Evolutionary conservation across 345 rosid genomes (phyloP).

Genomic region (Linum trigynum): DNA sequence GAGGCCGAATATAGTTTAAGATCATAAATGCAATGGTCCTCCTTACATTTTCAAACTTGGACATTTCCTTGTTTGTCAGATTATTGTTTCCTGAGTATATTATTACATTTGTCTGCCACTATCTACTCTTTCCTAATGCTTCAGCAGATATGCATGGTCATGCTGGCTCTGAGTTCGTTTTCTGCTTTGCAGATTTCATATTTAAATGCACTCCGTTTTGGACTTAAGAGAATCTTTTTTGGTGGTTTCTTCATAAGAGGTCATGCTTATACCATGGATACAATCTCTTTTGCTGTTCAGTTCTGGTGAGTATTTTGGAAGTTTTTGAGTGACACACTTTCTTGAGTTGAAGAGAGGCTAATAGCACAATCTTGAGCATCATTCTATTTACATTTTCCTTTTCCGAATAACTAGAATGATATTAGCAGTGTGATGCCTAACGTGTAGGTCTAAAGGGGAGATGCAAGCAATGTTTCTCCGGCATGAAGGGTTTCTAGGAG

Average conservation of each 20-base stretch:
- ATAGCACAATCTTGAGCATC: too few relatives aligned
- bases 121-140: not conserved
- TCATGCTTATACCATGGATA: conserved; percentile 99
- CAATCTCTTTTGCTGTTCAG: conserved; percentile 97
- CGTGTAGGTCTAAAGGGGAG: conserved; percentile 80
- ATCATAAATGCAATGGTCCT: too few relatives aligned
- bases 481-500: conserved; percentile 98
- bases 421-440: conserved; percentile 9
- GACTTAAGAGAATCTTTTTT: conserved; percentile 85
- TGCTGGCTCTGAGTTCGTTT: conserved; percentile 16
- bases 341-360: not conserved
- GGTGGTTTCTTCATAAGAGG: conserved; percentile 98
- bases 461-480: conserved; percentile 95
- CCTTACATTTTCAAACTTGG: too few relatives aligned
- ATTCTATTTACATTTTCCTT: too few relatives aligned
- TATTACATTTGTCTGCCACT: conserved; percentile 1
- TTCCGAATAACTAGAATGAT: not conserved
- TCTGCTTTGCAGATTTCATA: conserved; percentile 60
- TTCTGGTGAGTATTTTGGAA: conserved; percentile 52
- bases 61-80: not conserved
- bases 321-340: not conserved
- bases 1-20: too few relatives aligned
- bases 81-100: conserved; percentile 3
- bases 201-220: conserved; percentile 89
- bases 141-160: not conserved